phyloP scores from a whole-genome alignment of 140 eudicot genomes.

The Stevia rebaudiana region DNA sequence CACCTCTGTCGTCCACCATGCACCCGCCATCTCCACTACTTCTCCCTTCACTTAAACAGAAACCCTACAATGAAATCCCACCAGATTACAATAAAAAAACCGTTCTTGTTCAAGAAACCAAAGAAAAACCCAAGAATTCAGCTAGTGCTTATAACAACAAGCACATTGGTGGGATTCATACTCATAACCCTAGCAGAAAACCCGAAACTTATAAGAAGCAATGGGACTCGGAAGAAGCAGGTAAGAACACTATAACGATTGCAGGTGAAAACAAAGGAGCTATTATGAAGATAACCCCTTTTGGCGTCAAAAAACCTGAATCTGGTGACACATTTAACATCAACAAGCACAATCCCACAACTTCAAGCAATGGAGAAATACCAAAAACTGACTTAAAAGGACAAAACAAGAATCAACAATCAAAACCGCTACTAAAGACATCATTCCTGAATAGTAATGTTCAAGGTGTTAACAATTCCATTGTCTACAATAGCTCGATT shows the following conservation, averaged over 20 bases:
- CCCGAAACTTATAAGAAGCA: constrained; percentile 24
- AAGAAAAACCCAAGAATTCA: constrained; percentile 30
- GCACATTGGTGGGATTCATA: background rate
- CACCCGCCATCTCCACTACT: constrained; percentile 46
- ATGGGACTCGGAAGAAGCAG: constrained; percentile 29
- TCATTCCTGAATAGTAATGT: constrained; percentile 69
- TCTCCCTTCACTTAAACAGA: constrained; percentile 48
- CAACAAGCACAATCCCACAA: background rate
- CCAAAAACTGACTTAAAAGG: background rate
- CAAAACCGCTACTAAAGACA: constrained; percentile 5
- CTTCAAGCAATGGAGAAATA: constrained; percentile 20
- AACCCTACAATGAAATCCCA: constrained; percentile 19
- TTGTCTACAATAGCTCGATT: constrained; percentile 33
- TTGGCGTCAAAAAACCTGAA: constrained; percentile 12
- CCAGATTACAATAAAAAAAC: constrained; percentile 50
- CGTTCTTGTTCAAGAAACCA: constrained; percentile 49
- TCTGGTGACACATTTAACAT: constrained; percentile 1
- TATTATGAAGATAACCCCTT: constrained; percentile 55
- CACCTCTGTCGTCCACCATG: constrained; percentile 26
- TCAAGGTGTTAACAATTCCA: constrained; percentile 68
- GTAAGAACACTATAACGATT: constrained; percentile 53
- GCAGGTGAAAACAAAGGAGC: constrained; percentile 91
- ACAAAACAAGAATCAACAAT: constrained; percentile 22
- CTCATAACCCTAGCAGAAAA: constrained; percentile 19
- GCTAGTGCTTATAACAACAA: background rate